A percentile compares a stretch with the other conserved stretches of the same genome.
These are phyloP conservation scores for Annulohypoxylon nitens DNA, from an alignment of 495 filamentous ascomycete genomes.

Conservation along the genomic window DNA sequence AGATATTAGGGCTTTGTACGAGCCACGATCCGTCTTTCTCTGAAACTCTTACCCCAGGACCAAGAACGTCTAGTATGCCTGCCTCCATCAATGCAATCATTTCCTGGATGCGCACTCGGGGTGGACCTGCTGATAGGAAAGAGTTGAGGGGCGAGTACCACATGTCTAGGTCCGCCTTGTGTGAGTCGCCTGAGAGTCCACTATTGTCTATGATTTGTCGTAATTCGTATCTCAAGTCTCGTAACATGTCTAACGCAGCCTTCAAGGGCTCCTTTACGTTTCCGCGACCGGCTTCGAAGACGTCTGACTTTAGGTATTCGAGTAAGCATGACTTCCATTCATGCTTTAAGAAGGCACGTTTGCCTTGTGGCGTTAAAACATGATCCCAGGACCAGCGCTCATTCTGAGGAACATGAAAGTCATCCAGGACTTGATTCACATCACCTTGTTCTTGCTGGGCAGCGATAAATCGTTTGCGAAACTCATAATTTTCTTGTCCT, in stretches of 20 bases:
- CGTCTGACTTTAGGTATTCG: neutral
- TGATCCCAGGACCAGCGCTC: constrained; percentile 2
- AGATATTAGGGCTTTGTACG: neutral
- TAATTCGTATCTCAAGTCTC: neutral
- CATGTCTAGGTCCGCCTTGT: neutral
- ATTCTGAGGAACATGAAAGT: neutral
- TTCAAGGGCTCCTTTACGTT: neutral
- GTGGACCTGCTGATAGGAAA: constrained; percentile 1
- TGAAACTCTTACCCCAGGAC: neutral
- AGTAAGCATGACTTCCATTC: neutral
- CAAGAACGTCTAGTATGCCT: neutral
- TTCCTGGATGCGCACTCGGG: neutral
- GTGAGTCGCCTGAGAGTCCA: neutral
- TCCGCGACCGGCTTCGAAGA: neutral
- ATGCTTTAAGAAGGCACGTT: neutral
- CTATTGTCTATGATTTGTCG: neutral
- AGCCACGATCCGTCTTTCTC: neutral
- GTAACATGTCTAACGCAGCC: constrained; percentile 1
- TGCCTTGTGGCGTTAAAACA: neutral
- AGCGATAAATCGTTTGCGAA: neutral
- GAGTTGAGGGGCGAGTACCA: constrained; percentile 7
- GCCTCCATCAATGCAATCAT: constrained; percentile 16
- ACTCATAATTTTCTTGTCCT: neutral
- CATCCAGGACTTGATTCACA: neutral
- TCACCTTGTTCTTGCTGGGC: neutral